phyloP scores from a whole-genome alignment of 805 yeast species.

The Candida rishiriensis region DNA sequence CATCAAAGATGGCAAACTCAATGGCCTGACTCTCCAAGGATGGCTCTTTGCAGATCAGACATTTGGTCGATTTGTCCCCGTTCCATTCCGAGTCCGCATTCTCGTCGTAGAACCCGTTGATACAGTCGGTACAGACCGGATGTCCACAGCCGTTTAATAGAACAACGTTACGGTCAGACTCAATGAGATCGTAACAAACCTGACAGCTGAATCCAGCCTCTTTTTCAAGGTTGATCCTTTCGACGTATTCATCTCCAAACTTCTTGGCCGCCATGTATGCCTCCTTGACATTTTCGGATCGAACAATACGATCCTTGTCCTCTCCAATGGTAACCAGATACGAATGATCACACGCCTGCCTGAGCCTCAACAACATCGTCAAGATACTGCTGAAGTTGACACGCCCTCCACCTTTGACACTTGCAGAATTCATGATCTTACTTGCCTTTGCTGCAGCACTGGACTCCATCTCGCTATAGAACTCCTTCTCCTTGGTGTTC shows the following conservation, averaged over 20 bases:
- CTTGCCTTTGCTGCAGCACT: conserved; percentile 50
- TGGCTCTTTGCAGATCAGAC: conserved; percentile 47
- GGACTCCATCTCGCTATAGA: conserved; percentile 54
- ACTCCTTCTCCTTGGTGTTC: conserved; percentile 49
- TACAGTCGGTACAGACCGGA: conserved; percentile 57
- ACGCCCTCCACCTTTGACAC: conserved; percentile 9
- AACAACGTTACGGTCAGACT: conserved; percentile 39
- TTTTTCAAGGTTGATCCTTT: conserved; percentile 32
- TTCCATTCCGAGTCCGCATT: conserved; percentile 31
- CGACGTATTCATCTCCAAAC: conserved; percentile 20
- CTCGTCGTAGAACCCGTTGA: conserved; percentile 47
- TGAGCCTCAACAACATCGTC: conserved; percentile 65
- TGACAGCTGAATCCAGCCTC: conserved; percentile 53
- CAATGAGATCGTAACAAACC: conserved; percentile 53
- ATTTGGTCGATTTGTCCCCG: conserved; percentile 39
- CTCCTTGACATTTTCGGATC: conserved; percentile 30
- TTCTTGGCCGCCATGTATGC: conserved; percentile 20
- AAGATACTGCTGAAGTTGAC: conserved; percentile 55
- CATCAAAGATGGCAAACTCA: conserved; percentile 49
- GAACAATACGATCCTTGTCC: conserved; percentile 35
- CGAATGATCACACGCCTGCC: conserved; percentile 86
- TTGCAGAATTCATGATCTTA: conserved; percentile 32
- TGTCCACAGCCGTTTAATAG: conserved; percentile 70
- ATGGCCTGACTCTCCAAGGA: conserved; percentile 37
- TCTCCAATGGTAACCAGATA: conserved; percentile 66